These are phyloP conservation scores for Forsythia viridissima DNA, from an alignment of 257 asterid species.

Conservation along the genomic window DNA sequence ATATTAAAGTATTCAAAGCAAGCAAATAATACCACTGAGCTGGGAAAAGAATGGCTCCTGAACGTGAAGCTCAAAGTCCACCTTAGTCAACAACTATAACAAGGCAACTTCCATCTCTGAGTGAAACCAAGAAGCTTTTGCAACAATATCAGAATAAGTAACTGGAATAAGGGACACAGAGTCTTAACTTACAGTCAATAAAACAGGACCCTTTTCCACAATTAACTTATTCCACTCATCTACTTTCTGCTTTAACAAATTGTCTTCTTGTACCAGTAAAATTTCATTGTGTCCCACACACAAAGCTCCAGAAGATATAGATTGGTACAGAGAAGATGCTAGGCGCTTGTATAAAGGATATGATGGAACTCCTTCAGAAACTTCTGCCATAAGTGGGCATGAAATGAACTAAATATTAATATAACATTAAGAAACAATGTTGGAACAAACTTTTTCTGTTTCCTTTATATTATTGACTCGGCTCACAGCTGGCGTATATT, in stretches of 20 bases:
- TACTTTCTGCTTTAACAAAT: conserved; percentile 35
- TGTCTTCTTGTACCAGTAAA: conserved; percentile 31
- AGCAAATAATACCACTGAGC: conserved; percentile 53
- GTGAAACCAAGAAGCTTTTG: conserved; percentile 19
- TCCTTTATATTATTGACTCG: background rate
- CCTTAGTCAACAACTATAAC: conserved; percentile 56
- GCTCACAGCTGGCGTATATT: background rate
- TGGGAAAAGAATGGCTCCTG: conserved; percentile 90
- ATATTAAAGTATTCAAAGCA: conserved; percentile 11
- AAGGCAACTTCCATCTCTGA: conserved; percentile 10
- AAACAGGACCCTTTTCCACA: conserved; percentile 48
- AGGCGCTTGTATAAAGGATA: conserved; percentile 78
- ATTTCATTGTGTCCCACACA: conserved; percentile 28
- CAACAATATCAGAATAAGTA: conserved; percentile 3
- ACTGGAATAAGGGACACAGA: background rate
- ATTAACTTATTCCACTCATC: conserved; percentile 52
- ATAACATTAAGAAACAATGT: background rate
- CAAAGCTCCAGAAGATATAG: conserved; percentile 46
- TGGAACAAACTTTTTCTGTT: background rate
- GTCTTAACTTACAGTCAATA: conserved; percentile 47
- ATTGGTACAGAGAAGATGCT: conserved; percentile 54
- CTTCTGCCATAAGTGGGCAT: conserved; percentile 32
- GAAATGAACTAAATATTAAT: background rate
- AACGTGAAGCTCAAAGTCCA: conserved; percentile 79
- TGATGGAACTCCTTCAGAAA: conserved; percentile 50